A percentile compares a stretch with the other conserved stretches of the same genome.
phyloP scores from a whole-genome alignment of 2,329 filamentous ascomycete species.

The Chrysoporthe austroafricana region DNA sequence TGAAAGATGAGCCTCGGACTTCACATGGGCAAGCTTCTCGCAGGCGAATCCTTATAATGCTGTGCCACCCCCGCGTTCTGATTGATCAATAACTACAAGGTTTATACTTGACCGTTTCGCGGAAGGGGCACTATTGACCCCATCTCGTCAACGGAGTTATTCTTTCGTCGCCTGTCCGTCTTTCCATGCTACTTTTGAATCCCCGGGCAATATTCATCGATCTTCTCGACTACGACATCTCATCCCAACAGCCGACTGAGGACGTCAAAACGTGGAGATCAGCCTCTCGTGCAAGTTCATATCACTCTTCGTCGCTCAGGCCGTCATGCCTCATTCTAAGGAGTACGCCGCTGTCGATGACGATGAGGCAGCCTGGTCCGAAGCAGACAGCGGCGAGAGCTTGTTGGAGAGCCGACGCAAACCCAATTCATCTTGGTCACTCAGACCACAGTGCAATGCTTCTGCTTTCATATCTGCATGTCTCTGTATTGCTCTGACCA shows the following conservation, averaged over 20 bases:
- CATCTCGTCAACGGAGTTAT: neutral
- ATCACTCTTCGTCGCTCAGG: neutral
- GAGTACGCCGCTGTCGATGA: constrained; percentile 8
- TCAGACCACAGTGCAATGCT: neutral
- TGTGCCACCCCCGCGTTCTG: constrained; percentile 1
- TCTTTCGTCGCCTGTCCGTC: neutral
- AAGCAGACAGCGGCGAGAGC: constrained; percentile 11
- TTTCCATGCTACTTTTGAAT: neutral
- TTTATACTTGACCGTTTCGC: neutral
- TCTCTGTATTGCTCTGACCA: neutral
- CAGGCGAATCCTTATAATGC: neutral
- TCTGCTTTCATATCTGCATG: neutral
- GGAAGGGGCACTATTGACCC: neutral
- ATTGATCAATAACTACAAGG: neutral
- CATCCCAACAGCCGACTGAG: neutral
- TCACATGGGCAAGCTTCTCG: neutral
- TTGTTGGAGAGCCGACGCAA: neutral
- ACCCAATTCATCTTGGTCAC: neutral
- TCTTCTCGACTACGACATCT: neutral
- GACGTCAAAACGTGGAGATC: neutral
- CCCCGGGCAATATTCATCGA: neutral
- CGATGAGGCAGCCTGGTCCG: constrained; percentile 3
- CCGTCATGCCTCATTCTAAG: neutral
- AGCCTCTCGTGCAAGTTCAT: neutral
- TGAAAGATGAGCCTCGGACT: neutral